Evolutionary conservation across 2,329 filamentous ascomycete genomes (phyloP).

Genomic region (Chaetomiaceae sp.): DNA sequence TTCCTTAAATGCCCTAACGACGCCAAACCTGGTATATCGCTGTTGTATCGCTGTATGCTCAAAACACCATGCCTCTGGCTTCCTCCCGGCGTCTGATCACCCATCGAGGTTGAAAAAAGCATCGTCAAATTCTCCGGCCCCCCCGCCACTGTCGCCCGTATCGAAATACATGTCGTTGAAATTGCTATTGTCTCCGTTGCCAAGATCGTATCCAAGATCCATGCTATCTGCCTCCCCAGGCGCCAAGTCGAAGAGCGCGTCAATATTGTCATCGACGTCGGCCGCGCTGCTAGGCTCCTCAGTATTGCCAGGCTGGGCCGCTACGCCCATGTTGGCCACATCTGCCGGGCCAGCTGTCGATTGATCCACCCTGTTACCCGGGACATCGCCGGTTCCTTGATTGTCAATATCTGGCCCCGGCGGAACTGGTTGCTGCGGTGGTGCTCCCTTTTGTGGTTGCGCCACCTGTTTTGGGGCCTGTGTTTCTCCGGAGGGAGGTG

Average conservation of each 20-base stretch:
- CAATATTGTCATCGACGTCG: constrained; percentile 35
- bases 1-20: not conserved
- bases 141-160: constrained; percentile 42
- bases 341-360: not conserved
- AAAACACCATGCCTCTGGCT: not conserved
- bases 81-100: not conserved
- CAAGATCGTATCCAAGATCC: constrained; percentile 39
- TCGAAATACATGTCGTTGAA: constrained; percentile 51
- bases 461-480: constrained; percentile 24
- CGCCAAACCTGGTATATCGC: constrained; percentile 1
- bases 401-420: constrained; percentile 21
- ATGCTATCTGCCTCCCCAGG: constrained; percentile 36
- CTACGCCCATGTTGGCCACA: constrained; percentile 15
- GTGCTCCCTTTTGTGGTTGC: constrained; percentile 21
- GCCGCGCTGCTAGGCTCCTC: constrained; percentile 11
- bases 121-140: constrained; percentile 42
- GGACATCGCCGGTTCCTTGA: constrained; percentile 2
- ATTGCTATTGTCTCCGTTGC: constrained; percentile 35
- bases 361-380: constrained; percentile 1
- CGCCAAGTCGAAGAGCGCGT: constrained; percentile 47
- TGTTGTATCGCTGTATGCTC: not conserved
- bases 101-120: constrained; percentile 39
- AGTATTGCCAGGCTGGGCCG: not conserved
- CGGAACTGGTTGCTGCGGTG: constrained; percentile 10
- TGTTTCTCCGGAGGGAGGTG: constrained; percentile 36